Percentiles rank a stretch among this genome's conserved stretches.
phyloP scores from a whole-genome alignment of 1,284 basidiomycete genomes.

The Leccinum fuscescens region DNA sequence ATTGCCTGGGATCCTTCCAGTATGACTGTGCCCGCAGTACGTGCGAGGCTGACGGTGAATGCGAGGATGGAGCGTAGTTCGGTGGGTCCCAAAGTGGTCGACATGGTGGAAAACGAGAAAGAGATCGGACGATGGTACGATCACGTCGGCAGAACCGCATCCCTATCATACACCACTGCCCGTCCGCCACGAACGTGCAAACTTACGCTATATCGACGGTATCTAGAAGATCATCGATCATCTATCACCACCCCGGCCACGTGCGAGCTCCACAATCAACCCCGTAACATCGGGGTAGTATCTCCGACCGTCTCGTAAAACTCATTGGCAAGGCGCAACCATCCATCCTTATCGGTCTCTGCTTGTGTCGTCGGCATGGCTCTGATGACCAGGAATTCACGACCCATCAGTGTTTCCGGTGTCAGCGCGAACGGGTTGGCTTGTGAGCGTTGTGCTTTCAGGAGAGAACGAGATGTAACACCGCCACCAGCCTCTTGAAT shows the following conservation, averaged over 20 bases:
- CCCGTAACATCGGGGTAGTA: conserved; percentile 15
- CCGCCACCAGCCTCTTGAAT: conserved; percentile 86
- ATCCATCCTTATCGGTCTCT: conserved; percentile 67
- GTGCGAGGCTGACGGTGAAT: conserved; percentile 75
- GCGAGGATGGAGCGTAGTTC: conserved; percentile 61
- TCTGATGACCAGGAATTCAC: conserved; percentile 83
- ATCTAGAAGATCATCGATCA: conserved; percentile 3
- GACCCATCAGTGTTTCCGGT: conserved; percentile 72
- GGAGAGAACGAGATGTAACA: conserved; percentile 60
- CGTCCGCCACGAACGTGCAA: conserved; percentile 9
- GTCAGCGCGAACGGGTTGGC: conserved; percentile 48
- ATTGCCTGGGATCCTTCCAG: conserved; percentile 74
- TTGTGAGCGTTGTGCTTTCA: conserved; percentile 35
- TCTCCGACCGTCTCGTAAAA: conserved; percentile 85
- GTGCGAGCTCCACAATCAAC: background rate
- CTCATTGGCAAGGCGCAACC: conserved; percentile 76
- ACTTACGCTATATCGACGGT: background rate
- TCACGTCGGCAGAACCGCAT: background rate
- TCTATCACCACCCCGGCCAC: conserved; percentile 1
- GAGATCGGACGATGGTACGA: background rate
- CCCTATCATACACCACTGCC: background rate
- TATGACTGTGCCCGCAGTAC: conserved; percentile 67
- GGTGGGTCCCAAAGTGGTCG: conserved; percentile 20
- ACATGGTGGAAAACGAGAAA: conserved; percentile 18
- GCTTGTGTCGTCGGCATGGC: conserved; percentile 54